These are phyloP conservation scores for Trichoderma sp. DNA, from an alignment of 2,329 filamentous ascomycete genomes.

Conservation along the genomic window DNA sequence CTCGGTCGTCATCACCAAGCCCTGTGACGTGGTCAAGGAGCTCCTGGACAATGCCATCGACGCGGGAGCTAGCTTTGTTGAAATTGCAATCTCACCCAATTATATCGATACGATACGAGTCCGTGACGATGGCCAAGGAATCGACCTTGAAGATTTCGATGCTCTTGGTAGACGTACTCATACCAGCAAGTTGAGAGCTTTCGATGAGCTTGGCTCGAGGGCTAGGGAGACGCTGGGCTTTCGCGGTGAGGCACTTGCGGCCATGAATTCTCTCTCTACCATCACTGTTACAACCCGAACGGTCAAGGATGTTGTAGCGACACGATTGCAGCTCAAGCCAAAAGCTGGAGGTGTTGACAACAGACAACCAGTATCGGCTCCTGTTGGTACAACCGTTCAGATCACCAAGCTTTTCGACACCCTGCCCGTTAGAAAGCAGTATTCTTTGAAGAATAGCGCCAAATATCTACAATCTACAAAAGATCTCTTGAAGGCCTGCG, in stretches of 20 bases:
- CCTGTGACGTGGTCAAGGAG: slow-evolving; percentile 69
- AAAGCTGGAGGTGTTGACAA: slow-evolving; percentile 35
- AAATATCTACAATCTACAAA: slow-evolving; percentile 61
- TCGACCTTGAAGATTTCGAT: slow-evolving; percentile 61
- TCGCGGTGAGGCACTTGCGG: slow-evolving; percentile 72
- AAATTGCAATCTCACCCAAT: slow-evolving; percentile 64
- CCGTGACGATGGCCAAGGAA: slow-evolving; percentile 73
- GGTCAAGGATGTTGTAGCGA: slow-evolving; percentile 60
- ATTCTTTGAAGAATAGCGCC: slow-evolving; percentile 56
- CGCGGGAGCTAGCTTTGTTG: slow-evolving; percentile 65
- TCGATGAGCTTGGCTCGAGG: slow-evolving; percentile 60
- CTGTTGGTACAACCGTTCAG: slow-evolving; percentile 69
- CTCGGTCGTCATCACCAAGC: slow-evolving; percentile 59
- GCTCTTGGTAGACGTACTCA: slow-evolving; percentile 65
- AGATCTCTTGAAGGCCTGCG: slow-evolving; percentile 63
- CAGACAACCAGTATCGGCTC: slow-evolving; percentile 47
- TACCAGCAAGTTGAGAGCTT: slow-evolving; percentile 71
- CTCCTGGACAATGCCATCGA: slow-evolving; percentile 78
- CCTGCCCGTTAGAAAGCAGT: slow-evolving; percentile 64
- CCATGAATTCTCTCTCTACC: slow-evolving; percentile 60
- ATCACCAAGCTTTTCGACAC: slow-evolving; percentile 59
- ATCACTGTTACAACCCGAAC: slow-evolving; percentile 66
- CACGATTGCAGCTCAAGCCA: slow-evolving; percentile 45
- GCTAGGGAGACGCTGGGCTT: slow-evolving; percentile 69
- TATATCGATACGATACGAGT: slow-evolving; percentile 70